Conservation (phyloP, 2,329 filamentous ascomycete species). For the Colletotrichum trifolii region DNA sequence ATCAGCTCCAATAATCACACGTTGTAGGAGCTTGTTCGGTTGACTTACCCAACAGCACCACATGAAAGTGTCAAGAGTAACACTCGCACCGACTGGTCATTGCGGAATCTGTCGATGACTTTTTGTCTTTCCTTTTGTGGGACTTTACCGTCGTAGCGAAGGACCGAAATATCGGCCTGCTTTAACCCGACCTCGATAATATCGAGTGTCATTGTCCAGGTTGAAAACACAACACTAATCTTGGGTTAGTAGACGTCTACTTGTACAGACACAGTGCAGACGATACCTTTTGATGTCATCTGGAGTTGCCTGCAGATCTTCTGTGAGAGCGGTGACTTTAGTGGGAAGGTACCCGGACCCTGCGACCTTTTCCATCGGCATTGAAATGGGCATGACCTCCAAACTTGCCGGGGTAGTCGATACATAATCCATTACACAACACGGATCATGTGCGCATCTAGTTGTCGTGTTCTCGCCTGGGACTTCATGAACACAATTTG, state of each 20-base stretch:
- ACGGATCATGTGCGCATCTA: conserved; percentile 42
- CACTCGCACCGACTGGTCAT: conserved; percentile 50
- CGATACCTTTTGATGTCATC: conserved; percentile 49
- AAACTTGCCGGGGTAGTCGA: conserved; percentile 39
- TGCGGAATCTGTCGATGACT: conserved; percentile 53
- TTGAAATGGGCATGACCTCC: conserved; percentile 35
- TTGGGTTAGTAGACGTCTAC: conserved; percentile 17
- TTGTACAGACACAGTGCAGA: neutral
- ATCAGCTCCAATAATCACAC: neutral
- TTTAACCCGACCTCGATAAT: conserved; percentile 54
- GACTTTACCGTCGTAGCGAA: conserved; percentile 61
- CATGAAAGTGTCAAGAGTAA: conserved; percentile 62
- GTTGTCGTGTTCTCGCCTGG: neutral
- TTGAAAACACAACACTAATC: conserved; percentile 61
- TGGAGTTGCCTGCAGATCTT: conserved; percentile 44
- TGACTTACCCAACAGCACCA: conserved; percentile 60
- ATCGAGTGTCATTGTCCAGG: conserved; percentile 61
- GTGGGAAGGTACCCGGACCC: conserved; percentile 39
- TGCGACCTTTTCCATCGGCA: neutral
- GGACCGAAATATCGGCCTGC: conserved; percentile 37
- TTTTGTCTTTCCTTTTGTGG: conserved; percentile 52
- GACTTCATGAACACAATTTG: conserved; percentile 40
- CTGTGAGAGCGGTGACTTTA: conserved; percentile 48
- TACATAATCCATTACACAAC: conserved; percentile 41
- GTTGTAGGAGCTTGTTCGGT: neutral